Evolutionary conservation across 148 eudicot genomes (phyloP).

Genomic region (Limonium bicolor): DNA sequence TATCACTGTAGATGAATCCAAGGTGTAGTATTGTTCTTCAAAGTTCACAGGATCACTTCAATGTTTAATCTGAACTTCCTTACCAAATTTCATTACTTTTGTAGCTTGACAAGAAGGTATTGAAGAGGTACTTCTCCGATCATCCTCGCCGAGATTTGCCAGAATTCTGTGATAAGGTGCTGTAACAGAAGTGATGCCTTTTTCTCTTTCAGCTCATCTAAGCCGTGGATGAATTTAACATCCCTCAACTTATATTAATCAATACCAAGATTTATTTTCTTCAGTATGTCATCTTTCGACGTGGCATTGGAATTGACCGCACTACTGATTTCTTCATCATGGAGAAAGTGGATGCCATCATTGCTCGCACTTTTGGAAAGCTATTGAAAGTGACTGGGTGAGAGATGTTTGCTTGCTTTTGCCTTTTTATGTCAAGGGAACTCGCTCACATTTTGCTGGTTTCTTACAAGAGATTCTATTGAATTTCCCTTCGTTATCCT

Average conservation of each 20-base stretch:
- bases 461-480: neutral
- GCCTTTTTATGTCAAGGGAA: neutral
- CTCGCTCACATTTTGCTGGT: neutral
- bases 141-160: conserved; percentile 72
- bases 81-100: too few relatives aligned
- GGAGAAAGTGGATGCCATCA: conserved; percentile 93
- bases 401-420: conserved; percentile 4
- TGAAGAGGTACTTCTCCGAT: conserved; percentile 53
- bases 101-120: conserved; percentile 74
- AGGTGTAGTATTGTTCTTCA: too few relatives aligned
- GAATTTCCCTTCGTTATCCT: neutral
- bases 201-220: neutral
- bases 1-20: conserved; percentile 82
- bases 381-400: conserved; percentile 61
- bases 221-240: neutral
- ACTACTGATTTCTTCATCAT: conserved; percentile 77
- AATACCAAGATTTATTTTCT: neutral
- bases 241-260: neutral
- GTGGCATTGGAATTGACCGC: conserved; percentile 91
- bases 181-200: neutral
- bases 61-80: too few relatives aligned
- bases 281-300: conserved; percentile 83
- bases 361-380: conserved; percentile 72
- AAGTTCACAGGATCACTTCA: too few relatives aligned
- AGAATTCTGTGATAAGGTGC: conserved; percentile 86